phyloP scores from a whole-genome alignment of 495 filamentous ascomycete species.

The Terfezia boudieri region DNA sequence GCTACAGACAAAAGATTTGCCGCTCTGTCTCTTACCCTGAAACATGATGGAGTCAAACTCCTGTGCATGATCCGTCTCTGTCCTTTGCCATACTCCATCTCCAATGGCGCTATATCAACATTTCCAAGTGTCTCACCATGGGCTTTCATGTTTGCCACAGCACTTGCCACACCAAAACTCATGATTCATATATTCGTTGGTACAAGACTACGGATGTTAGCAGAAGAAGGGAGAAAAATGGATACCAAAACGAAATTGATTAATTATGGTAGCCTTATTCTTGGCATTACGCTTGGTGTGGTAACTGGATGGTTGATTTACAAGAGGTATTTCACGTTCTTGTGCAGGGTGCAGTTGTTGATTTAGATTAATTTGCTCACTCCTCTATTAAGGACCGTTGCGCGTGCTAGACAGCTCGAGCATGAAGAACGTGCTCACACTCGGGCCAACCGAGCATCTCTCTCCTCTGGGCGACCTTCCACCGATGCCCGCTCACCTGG shows the following conservation, averaged over 20 bases:
- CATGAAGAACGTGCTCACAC: conserved; percentile 43
- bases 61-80: conserved; percentile 85
- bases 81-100: conserved; percentile 81
- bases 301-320: conserved; percentile 73
- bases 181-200: conserved; percentile 88
- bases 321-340: conserved; percentile 23
- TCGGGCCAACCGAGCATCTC: conserved; percentile 14
- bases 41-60: conserved; percentile 69
- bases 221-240: conserved; percentile 41
- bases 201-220: conserved; percentile 47
- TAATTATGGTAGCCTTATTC: conserved; percentile 63
- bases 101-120: conserved; percentile 82
- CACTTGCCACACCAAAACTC: conserved; percentile 56
- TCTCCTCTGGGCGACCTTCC: background rate
- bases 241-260: conserved; percentile 40
- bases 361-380: background rate
- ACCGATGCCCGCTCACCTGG: conserved; percentile 20
- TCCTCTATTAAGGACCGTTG: conserved; percentile 32
- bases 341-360: conserved; percentile 7
- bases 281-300: conserved; percentile 44
- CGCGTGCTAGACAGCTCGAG: conserved; percentile 64
- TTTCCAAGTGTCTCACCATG: conserved; percentile 64
- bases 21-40: conserved; percentile 41
- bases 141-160: conserved; percentile 62
- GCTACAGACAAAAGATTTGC: conserved; percentile 60